Conservation (phyloP, 2,329 filamentous ascomycete genomes). For the Pyrenophora teres region DNA sequence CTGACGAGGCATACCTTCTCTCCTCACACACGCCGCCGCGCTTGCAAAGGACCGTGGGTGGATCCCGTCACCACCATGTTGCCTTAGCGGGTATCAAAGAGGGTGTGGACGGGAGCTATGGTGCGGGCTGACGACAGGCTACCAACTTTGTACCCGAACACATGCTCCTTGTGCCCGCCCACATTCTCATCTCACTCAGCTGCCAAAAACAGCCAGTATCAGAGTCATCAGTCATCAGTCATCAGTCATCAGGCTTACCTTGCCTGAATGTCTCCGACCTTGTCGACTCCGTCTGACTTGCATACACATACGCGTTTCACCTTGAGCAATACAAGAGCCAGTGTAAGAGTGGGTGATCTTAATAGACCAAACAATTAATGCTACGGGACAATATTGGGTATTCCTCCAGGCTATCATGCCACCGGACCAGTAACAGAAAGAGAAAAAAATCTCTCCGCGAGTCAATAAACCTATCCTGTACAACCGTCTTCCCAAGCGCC, state of each 20-base stretch:
- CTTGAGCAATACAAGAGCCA: background rate
- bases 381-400: conserved; percentile 25
- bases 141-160: background rate
- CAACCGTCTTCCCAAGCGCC: conserved; percentile 34
- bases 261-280: too few species aligned
- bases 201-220: too few species aligned
- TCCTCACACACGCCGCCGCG: background rate
- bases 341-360: conserved; percentile 14
- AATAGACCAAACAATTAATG: conserved; percentile 25
- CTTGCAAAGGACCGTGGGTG: conserved; percentile 1
- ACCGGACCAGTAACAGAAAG: conserved; percentile 18
- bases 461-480: conserved; percentile 24
- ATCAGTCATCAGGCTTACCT: too few species aligned
- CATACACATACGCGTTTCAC: conserved; percentile 12
- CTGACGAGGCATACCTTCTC: background rate
- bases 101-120: conserved; percentile 15
- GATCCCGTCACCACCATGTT: conserved; percentile 4
- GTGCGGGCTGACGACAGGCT: conserved; percentile 3
- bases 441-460: conserved; percentile 14
- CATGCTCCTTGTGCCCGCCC: background rate
- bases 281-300: background rate
- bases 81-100: conserved; percentile 8
- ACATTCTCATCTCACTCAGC: too few species aligned
- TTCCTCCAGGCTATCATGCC: conserved; percentile 30
- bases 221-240: background rate